Conservation (phyloP, 768 basidiomycete species). For the Roridomyces roridus region DNA sequence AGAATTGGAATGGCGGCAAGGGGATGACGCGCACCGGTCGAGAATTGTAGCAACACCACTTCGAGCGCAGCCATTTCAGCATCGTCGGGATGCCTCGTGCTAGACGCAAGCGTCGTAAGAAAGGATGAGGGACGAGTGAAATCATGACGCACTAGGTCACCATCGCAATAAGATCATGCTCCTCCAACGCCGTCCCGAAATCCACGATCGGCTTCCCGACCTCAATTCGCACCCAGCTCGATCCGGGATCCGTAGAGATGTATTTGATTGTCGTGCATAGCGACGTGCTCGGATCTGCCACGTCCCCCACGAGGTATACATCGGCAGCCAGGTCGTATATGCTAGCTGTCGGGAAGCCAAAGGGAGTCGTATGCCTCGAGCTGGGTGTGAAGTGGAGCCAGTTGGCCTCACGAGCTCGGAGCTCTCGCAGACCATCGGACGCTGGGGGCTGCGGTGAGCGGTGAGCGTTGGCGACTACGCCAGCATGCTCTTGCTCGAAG, state of each 20-base stretch:
- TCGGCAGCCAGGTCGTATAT: slow-evolving; percentile 20
- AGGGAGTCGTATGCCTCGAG: slow-evolving; percentile 12
- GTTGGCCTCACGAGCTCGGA: slow-evolving; percentile 9
- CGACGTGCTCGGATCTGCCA: neutral
- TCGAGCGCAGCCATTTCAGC: neutral
- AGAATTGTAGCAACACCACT: slow-evolving; percentile 5
- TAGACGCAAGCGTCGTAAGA: neutral
- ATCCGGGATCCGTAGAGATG: neutral
- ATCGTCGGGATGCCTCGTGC: neutral
- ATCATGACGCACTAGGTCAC: slow-evolving; percentile 16
- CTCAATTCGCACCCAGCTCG: slow-evolving; percentile 9
- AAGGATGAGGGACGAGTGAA: neutral
- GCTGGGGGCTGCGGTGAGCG: neutral
- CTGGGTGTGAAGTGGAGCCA: slow-evolving; percentile 22
- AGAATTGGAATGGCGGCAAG: neutral
- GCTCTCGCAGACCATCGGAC: slow-evolving; percentile 8
- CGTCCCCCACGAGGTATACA: slow-evolving; percentile 1
- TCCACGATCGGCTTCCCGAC: slow-evolving; percentile 19
- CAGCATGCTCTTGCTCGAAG: slow-evolving; percentile 19
- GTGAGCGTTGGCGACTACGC: slow-evolving; percentile 24
- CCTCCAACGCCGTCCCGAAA: slow-evolving; percentile 28
- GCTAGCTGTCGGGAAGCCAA: slow-evolving; percentile 19
- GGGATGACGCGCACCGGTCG: slow-evolving; percentile 3
- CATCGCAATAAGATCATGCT: slow-evolving; percentile 26
- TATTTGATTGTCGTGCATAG: slow-evolving; percentile 4